Conservation (phyloP, 2,329 filamentous ascomycete species). For the Claviceps sp. region DNA sequence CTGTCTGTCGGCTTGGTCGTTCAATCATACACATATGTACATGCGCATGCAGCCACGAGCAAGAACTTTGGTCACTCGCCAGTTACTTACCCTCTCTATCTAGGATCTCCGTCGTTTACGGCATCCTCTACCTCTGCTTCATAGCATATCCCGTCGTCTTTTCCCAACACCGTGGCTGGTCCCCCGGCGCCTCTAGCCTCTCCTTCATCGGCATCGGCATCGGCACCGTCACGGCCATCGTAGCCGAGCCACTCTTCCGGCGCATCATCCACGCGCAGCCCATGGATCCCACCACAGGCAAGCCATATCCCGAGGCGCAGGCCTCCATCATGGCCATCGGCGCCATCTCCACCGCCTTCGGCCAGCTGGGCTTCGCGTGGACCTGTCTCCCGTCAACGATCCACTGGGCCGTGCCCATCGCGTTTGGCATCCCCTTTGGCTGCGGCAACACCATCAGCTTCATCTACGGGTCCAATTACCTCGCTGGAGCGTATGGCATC, state of each 20-base stretch:
- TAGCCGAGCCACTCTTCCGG: slow-evolving; percentile 58
- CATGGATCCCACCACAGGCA: slow-evolving; percentile 61
- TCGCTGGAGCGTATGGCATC: slow-evolving; percentile 66
- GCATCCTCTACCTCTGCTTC: slow-evolving; percentile 80
- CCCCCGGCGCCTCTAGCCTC: slow-evolving; percentile 57
- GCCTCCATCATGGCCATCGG: slow-evolving; percentile 70
- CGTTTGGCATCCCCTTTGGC: slow-evolving; percentile 69
- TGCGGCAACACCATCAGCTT: slow-evolving; percentile 65
- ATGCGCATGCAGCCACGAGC: too few relatives aligned
- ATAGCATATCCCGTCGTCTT: slow-evolving; percentile 84
- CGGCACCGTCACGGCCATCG: slow-evolving; percentile 48
- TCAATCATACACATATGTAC: too few relatives aligned
- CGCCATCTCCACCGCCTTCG: slow-evolving; percentile 58
- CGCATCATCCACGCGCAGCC: slow-evolving; percentile 65
- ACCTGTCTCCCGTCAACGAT: slow-evolving; percentile 65
- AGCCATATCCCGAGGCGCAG: slow-evolving; percentile 63
- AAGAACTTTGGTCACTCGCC: too few relatives aligned
- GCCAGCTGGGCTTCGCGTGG: slow-evolving; percentile 81
- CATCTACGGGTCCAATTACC: slow-evolving; percentile 71
- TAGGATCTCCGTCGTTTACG: slow-evolving; percentile 72
- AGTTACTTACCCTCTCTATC: neutral
- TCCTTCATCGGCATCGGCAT: slow-evolving; percentile 61
- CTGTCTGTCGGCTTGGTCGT: neutral
- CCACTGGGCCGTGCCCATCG: slow-evolving; percentile 69
- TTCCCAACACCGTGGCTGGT: slow-evolving; percentile 61